Evolutionary conservation across 2,329 filamentous ascomycete genomes (phyloP).

Genomic region (Mycosphaerella sp.): DNA sequence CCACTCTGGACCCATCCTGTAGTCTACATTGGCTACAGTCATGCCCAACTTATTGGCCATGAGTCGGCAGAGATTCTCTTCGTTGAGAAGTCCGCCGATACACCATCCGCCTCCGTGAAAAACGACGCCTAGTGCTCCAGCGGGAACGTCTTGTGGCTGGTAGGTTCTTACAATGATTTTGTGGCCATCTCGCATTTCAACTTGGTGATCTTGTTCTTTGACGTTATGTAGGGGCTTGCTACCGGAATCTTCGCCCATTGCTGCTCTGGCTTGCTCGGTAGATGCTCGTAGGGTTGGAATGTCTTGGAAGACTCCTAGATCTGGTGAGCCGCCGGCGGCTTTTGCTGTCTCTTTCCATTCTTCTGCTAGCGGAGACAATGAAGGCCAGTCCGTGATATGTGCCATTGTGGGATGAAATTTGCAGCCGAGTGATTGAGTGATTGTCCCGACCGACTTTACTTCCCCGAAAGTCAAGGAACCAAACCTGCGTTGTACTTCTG

Average conservation of each 20-base stretch:
- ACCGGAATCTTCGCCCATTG: not conserved
- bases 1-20: slow-evolving; percentile 49
- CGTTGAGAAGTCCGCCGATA: slow-evolving; percentile 41
- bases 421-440: not conserved
- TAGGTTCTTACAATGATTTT: slow-evolving; percentile 32
- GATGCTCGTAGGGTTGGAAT: slow-evolving; percentile 21
- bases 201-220: slow-evolving; percentile 38
- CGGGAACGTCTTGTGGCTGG: slow-evolving; percentile 21
- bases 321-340: slow-evolving; percentile 23
- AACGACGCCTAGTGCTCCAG: slow-evolving; percentile 34
- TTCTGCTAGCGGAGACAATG: slow-evolving; percentile 22
- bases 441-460: not conserved
- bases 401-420: slow-evolving; percentile 19
- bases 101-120: slow-evolving; percentile 44
- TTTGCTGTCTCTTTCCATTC: slow-evolving; percentile 24
- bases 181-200: slow-evolving; percentile 31
- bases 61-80: slow-evolving; percentile 39
- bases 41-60: slow-evolving; percentile 36
- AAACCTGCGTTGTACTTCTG: too few relatives aligned
- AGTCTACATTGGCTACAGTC: slow-evolving; percentile 47
- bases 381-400: slow-evolving; percentile 27
- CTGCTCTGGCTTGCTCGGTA: slow-evolving; percentile 11
- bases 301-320: slow-evolving; percentile 25
- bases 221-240: slow-evolving; percentile 20
- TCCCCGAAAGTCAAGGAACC: too few relatives aligned